phyloP scores from a whole-genome alignment of 2,329 filamentous ascomycete genomes.

The Boeremia lycopersici region DNA sequence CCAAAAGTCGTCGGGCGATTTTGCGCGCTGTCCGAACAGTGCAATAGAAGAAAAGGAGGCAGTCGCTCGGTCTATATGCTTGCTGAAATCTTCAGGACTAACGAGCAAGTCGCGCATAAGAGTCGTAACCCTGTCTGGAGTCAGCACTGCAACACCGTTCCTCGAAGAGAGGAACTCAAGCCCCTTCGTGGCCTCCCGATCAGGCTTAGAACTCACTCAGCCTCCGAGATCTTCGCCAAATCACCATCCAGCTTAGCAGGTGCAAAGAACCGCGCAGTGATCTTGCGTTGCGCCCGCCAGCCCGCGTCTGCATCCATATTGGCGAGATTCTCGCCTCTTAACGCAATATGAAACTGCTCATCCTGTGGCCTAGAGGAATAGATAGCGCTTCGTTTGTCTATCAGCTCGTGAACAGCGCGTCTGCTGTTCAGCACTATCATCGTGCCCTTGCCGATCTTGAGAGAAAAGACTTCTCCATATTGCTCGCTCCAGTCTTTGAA shows the following conservation, averaged over 20 bases:
- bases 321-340: slow-evolving; percentile 28
- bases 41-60: slow-evolving; percentile 29
- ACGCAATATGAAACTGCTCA: slow-evolving; percentile 17
- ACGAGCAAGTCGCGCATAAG: slow-evolving; percentile 54
- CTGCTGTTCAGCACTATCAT: slow-evolving; percentile 27
- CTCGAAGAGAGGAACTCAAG: too few relatives aligned
- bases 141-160: background rate
- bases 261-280: slow-evolving; percentile 26
- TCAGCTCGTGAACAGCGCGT: slow-evolving; percentile 25
- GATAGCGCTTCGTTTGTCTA: slow-evolving; percentile 25
- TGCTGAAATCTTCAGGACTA: slow-evolving; percentile 51
- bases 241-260: slow-evolving; percentile 27
- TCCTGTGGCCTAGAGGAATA: slow-evolving; percentile 23
- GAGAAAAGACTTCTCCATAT: slow-evolving; percentile 26
- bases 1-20: slow-evolving; percentile 28
- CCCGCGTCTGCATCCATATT: slow-evolving; percentile 21
- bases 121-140: slow-evolving; percentile 9
- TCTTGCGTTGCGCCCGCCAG: slow-evolving; percentile 32
- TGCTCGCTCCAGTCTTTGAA: slow-evolving; percentile 29
- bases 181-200: too few relatives aligned
- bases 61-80: slow-evolving; percentile 25
- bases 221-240: slow-evolving; percentile 27
- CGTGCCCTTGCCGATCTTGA: slow-evolving; percentile 28
- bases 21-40: slow-evolving; percentile 30
- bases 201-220: slow-evolving; percentile 23